Evolutionary conservation across 768 basidiomycete genomes (phyloP).

Genomic region (Multifurca ochricompacta): DNA sequence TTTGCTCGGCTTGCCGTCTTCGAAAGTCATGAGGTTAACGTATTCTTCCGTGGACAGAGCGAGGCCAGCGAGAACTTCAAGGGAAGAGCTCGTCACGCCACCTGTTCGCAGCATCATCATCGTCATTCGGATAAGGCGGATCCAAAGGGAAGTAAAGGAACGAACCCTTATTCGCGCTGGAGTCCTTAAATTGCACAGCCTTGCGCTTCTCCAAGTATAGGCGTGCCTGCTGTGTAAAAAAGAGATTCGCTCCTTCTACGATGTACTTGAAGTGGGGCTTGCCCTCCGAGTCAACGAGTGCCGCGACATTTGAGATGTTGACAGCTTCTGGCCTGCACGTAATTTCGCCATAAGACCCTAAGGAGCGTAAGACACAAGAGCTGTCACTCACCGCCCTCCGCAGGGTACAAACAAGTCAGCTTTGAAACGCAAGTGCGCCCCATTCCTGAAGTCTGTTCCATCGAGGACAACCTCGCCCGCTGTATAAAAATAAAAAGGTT

Average conservation of each 20-base stretch:
- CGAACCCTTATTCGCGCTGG: slow-evolving; percentile 85
- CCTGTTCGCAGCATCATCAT: slow-evolving; percentile 37
- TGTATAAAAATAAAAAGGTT: slow-evolving; percentile 28
- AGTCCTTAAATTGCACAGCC: slow-evolving; percentile 89
- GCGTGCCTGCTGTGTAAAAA: slow-evolving; percentile 94
- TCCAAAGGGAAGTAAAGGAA: neutral
- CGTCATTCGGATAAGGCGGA: neutral
- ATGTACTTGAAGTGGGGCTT: slow-evolving; percentile 97
- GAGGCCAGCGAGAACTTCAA: slow-evolving; percentile 97
- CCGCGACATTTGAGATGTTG: slow-evolving; percentile 92
- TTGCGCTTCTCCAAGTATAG: slow-evolving; percentile 92
- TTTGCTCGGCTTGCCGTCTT: slow-evolving; percentile 72
- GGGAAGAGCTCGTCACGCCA: slow-evolving; percentile 92
- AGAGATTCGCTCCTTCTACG: slow-evolving; percentile 94
- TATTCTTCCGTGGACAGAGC: slow-evolving; percentile 88
- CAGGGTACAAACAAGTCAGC: slow-evolving; percentile 96
- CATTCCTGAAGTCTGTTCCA: slow-evolving; percentile 95
- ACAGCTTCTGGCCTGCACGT: slow-evolving; percentile 73
- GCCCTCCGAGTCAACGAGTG: slow-evolving; percentile 83
- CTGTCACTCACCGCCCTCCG: slow-evolving; percentile 54
- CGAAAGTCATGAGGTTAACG: slow-evolving; percentile 87
- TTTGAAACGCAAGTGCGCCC: slow-evolving; percentile 95
- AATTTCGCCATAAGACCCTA: neutral
- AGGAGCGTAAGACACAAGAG: neutral
- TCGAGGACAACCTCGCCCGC: slow-evolving; percentile 90